Evolutionary conservation across 352 stramenopile species (phyloP).

Genomic region (Phytophthora parvispora): DNA sequence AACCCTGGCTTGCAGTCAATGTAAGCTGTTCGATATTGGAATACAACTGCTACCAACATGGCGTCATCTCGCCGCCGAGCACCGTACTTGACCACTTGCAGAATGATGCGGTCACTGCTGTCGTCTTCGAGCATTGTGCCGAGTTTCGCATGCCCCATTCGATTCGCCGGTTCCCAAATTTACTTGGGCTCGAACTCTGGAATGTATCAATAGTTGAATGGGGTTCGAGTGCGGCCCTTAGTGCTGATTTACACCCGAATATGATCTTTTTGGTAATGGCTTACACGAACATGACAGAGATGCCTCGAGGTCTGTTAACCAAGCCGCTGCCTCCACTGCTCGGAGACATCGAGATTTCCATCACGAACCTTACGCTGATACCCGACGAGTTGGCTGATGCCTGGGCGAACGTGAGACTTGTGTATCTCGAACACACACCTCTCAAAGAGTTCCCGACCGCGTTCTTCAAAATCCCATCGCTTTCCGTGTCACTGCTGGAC

Average conservation of each 20-base stretch:
- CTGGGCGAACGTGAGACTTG: slow-evolving; percentile 35
- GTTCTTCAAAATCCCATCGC: slow-evolving; percentile 27
- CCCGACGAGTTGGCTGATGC: slow-evolving; percentile 33
- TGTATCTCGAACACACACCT: slow-evolving; percentile 46
- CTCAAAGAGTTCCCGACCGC: slow-evolving; percentile 41
- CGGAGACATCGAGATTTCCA: slow-evolving; percentile 58
- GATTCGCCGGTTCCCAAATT: slow-evolving; percentile 47
- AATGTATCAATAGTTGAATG: slow-evolving; percentile 62
- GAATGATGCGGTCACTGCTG: slow-evolving; percentile 24
- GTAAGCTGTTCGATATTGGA: slow-evolving; percentile 49
- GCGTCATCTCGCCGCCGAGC: slow-evolving; percentile 6
- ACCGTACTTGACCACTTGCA: slow-evolving; percentile 31
- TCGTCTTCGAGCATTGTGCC: slow-evolving; percentile 61
- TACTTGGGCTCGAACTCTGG: slow-evolving; percentile 65
- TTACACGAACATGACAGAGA: slow-evolving; percentile 55
- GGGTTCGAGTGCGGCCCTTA: slow-evolving; percentile 43
- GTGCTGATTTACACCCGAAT: slow-evolving; percentile 30
- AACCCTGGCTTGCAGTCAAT: slow-evolving; percentile 54
- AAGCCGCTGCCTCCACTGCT: slow-evolving; percentile 39
- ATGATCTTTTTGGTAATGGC: slow-evolving; percentile 56
- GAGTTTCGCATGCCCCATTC: slow-evolving; percentile 44
- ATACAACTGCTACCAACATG: slow-evolving; percentile 39
- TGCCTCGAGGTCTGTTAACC: slow-evolving; percentile 47
- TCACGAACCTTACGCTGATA: slow-evolving; percentile 44
- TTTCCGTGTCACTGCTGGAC: slow-evolving; percentile 37